Evolutionary conservation across 2,329 filamentous ascomycete genomes (phyloP), one percentile per base, ranked within the genome.

Genomic region (Neofusicoccum laricinum): DNA sequence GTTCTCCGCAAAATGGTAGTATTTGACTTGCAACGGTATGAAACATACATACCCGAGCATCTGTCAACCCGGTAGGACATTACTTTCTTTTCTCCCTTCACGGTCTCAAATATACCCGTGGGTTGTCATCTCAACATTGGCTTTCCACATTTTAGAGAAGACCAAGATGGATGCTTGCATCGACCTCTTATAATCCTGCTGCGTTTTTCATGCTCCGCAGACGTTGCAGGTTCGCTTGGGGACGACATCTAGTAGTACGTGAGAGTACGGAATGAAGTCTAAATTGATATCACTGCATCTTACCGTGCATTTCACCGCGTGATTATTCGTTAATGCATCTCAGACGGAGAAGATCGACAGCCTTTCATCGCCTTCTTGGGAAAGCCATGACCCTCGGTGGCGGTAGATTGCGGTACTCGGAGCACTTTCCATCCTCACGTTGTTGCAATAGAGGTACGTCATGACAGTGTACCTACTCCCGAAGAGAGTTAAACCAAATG

Each of bases 41-140:
- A 25, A 6, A 55, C 12, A 21, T 38, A 10, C n/a, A 38, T 51
- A 15, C n/a, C n/a, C 49, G 32, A 17, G 14, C 46, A 3, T 11
- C 12, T 32, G 15, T 36, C 48, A 15, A 53, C 2, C 11, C 14
- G 25, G 53, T 40, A 43, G 21, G 53, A 11, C 14, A 7, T 30
- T 5, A n/a, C 15, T 32, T 34, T 57, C 25, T 17, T 41, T 38
- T 17, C n/a, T 8, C 38, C 38, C n/a, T 43, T n/a, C 32, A 2
- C 53, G 53, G 53, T 57, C 53, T 57, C 53, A 57, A 57, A 57
- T 57, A 57, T 57, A 57, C 53, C 53, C 53, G 53, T 57, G 53
- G 53, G 53, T 57, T 57, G 53, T 45, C 53, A 55, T 15, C 21
- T 41, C 38, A 30, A 17, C 8, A 32, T 57, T 57, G 53, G 38